These are phyloP conservation scores for Naganishia kalamii DNA, from an alignment of 768 basidiomycete genomes.

Conservation along the genomic window DNA sequence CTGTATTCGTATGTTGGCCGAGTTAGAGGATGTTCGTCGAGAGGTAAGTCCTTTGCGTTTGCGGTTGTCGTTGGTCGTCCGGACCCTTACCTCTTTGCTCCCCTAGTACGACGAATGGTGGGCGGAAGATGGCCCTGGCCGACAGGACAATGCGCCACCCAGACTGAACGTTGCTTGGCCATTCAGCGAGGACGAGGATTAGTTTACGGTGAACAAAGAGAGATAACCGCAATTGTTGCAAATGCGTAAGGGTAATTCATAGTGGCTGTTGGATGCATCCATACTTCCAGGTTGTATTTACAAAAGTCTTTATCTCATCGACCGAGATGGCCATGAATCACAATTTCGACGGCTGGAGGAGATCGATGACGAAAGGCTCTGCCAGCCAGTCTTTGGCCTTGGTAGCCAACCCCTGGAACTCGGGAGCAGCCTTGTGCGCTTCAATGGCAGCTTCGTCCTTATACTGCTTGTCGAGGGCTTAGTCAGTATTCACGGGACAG, in stretches of 20 bases:
- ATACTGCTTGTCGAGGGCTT: background rate
- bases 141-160: slow-evolving; percentile 41
- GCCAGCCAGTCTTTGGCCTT: slow-evolving; percentile 9
- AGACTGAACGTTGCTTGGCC: slow-evolving; percentile 46
- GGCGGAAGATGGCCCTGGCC: slow-evolving; percentile 42
- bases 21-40: slow-evolving; percentile 46
- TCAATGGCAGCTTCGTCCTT: slow-evolving; percentile 9
- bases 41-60: slow-evolving; percentile 34
- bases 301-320: background rate
- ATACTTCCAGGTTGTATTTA: too few relatives aligned
- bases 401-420: slow-evolving; percentile 13
- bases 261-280: background rate
- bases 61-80: background rate
- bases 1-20: slow-evolving; percentile 45
- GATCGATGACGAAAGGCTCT: background rate
- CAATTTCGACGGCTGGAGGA: slow-evolving; percentile 3
- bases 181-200: slow-evolving; percentile 46
- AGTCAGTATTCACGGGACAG: background rate
- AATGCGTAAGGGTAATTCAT: background rate
- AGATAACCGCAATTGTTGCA: background rate
- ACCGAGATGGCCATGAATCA: background rate
- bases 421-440: slow-evolving; percentile 6
- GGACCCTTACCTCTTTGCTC: background rate
- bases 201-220: background rate
- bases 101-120: slow-evolving; percentile 46